Conservation (phyloP, 2,329 filamentous ascomycete genomes). For the Hortaea sp. region DNA sequence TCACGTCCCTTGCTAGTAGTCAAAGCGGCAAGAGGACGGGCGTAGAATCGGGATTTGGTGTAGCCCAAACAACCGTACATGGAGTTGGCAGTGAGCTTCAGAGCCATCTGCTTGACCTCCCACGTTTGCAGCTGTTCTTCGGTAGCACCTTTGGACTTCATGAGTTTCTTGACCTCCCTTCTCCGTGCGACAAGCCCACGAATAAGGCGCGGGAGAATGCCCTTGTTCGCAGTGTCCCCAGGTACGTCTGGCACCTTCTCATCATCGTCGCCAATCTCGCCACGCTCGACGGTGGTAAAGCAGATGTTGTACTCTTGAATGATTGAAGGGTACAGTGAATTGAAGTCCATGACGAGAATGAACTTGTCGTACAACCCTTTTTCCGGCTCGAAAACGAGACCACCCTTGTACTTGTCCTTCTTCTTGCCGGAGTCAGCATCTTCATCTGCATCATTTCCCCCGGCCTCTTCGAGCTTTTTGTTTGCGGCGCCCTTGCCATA, state of each 20-base stretch:
- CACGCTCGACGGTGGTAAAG: conserved; percentile 90
- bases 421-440: conserved; percentile 66
- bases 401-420: conserved; percentile 98
- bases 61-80: conserved; percentile 99
- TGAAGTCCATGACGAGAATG: conserved; percentile 99
- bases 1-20: conserved; percentile 97
- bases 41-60: conserved; percentile 94
- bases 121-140: conserved; percentile 81
- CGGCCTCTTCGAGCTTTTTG: conserved; percentile 65
- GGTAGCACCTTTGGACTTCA: conserved; percentile 88
- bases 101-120: conserved; percentile 94
- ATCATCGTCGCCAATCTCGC: conserved; percentile 63
- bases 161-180: conserved; percentile 86
- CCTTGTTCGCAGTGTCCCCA: conserved; percentile 58
- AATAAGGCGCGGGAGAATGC: conserved; percentile 84
- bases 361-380: conserved; percentile 98
- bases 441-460: conserved; percentile 56
- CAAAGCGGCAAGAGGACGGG: conserved; percentile 84
- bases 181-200: conserved; percentile 80
- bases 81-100: conserved; percentile 96
- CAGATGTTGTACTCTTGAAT: conserved; percentile 99
- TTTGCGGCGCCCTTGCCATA: conserved; percentile 52
- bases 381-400: conserved; percentile 95
- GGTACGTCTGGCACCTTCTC: conserved; percentile 86
- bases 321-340: conserved; percentile 95